These are phyloP conservation scores for Ramaria rubella DNA, from an alignment of 768 basidiomycete species.

Conservation along the genomic window DNA sequence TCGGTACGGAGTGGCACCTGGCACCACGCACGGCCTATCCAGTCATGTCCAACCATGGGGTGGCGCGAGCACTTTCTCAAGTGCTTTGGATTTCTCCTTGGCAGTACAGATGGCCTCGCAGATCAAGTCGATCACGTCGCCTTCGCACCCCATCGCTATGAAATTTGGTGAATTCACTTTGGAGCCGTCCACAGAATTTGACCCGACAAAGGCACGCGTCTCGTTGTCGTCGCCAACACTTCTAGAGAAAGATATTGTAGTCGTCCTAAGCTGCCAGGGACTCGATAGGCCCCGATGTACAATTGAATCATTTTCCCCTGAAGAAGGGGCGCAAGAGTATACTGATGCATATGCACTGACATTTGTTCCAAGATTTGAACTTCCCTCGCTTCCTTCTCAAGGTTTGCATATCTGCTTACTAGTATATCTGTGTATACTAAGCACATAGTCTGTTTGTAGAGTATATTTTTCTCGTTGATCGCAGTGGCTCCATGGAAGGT, in stretches of 20 bases:
- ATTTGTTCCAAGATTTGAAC: constrained; percentile 45
- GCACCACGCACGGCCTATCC: not conserved
- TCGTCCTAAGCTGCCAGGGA: constrained; percentile 41
- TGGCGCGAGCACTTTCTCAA: not conserved
- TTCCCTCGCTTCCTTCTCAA: constrained; percentile 38
- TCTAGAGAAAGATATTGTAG: constrained; percentile 44
- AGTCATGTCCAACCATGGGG: no score
- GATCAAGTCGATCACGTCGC: constrained; percentile 15
- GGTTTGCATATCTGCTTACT: not conserved
- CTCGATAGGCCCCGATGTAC: constrained; percentile 53
- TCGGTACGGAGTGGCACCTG: constrained; percentile 9
- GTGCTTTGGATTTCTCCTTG: constrained; percentile 11
- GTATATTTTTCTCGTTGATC: constrained; percentile 55
- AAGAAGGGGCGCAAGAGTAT: constrained; percentile 26
- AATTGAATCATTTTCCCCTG: constrained; percentile 33
- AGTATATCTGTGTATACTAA: not conserved
- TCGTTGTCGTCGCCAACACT: constrained; percentile 30
- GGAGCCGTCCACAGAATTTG: constrained; percentile 28
- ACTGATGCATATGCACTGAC: constrained; percentile 42
- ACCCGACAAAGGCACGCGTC: constrained; percentile 2
- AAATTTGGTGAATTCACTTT: constrained; percentile 34
- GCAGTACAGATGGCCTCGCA: constrained; percentile 10
- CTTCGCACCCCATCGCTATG: constrained; percentile 15
- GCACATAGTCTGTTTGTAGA: constrained; percentile 27
- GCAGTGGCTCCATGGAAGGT: constrained; percentile 47